A percentile compares a stretch with the other conserved stretches of the same genome.
Evolutionary conservation across 2,329 filamentous ascomycete species (phyloP).

Genomic region (Macrophomina phaseolina): DNA sequence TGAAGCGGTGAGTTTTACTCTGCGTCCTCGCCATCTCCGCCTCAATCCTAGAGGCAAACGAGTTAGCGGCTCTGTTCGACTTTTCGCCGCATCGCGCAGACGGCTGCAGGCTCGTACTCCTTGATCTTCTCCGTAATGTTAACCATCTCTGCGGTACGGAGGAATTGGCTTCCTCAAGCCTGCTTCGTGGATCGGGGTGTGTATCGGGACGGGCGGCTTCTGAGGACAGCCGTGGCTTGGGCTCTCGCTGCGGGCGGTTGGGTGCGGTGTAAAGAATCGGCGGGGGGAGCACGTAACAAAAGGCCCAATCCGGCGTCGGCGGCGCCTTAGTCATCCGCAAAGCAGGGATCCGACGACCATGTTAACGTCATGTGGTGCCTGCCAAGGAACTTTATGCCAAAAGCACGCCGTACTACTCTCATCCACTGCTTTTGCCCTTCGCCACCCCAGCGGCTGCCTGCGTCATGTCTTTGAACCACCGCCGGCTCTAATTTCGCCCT

Average conservation of each 20-base stretch:
- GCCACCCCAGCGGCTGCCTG: not conserved
- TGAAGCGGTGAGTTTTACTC: slow-evolving; percentile 65
- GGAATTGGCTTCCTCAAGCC: slow-evolving; percentile 21
- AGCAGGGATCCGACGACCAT: not conserved
- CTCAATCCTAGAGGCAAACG: slow-evolving; percentile 71
- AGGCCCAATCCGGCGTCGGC: not conserved
- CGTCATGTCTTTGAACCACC: not conserved
- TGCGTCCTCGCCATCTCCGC: slow-evolving; percentile 99
- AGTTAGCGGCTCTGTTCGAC: not conserved
- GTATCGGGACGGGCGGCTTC: not conserved
- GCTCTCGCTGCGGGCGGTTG: not conserved
- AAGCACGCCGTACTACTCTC: slow-evolving; percentile 6
- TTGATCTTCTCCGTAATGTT: slow-evolving; percentile 99
- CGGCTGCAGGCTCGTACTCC: slow-evolving; percentile 67
- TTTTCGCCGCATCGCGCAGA: slow-evolving; percentile 28
- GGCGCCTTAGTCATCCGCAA: slow-evolving; percentile 1
- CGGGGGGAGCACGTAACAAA: slow-evolving; percentile 10
- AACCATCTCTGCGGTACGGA: slow-evolving; percentile 70
- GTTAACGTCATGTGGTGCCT: slow-evolving; percentile 20
- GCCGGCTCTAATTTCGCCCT: not conserved
- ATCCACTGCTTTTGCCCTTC: not conserved
- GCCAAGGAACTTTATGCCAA: slow-evolving; percentile 11
- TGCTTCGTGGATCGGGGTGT: not conserved
- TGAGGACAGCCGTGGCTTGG: not conserved
- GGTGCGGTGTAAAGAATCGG: slow-evolving; percentile 24